These are phyloP conservation scores for Typha latifolia DNA, from an alignment of 176 grass and related monocot species.

Conservation along the genomic window DNA sequence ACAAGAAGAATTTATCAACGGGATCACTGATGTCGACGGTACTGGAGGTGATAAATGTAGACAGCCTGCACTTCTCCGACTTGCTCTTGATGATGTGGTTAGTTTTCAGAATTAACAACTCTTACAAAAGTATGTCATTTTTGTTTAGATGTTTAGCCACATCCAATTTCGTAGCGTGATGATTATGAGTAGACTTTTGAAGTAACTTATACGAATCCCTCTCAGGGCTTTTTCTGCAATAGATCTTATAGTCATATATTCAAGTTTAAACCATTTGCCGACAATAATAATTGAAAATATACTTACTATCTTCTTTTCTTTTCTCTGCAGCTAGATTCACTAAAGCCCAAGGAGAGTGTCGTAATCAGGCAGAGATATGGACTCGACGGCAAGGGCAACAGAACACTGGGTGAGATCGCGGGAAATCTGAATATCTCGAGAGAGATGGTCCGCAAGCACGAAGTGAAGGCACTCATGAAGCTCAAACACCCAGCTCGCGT, in stretches of 20 bases:
- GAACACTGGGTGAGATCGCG: slow-evolving; percentile 69
- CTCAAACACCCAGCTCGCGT: slow-evolving; percentile 81
- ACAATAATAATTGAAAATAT: too few species aligned
- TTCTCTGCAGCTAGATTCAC: slow-evolving; percentile 61
- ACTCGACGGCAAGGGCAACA: slow-evolving; percentile 62
- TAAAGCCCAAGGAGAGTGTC: slow-evolving; percentile 89
- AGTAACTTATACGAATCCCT: too few species aligned
- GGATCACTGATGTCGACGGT: slow-evolving; percentile 50
- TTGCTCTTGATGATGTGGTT: slow-evolving; percentile 90
- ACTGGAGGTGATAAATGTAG: slow-evolving; percentile 40
- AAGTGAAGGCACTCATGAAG: slow-evolving; percentile 96
- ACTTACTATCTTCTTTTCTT: background rate
- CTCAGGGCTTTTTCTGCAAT: too few species aligned
- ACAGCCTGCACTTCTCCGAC: slow-evolving; percentile 53
- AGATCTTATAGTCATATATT: too few species aligned
- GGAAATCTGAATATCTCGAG: slow-evolving; percentile 77
- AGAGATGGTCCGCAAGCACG: slow-evolving; percentile 89
- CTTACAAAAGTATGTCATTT: background rate
- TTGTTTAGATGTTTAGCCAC: background rate
- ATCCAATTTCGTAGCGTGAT: background rate
- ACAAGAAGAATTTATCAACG: slow-evolving; percentile 73
- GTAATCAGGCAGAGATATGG: slow-evolving; percentile 87
- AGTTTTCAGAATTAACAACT: slow-evolving; percentile 11
- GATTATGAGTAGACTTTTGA: too few species aligned
- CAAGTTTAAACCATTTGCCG: background rate